Conservation (phyloP, 176 grass and related monocot species). For the Carex pumila region DNA sequence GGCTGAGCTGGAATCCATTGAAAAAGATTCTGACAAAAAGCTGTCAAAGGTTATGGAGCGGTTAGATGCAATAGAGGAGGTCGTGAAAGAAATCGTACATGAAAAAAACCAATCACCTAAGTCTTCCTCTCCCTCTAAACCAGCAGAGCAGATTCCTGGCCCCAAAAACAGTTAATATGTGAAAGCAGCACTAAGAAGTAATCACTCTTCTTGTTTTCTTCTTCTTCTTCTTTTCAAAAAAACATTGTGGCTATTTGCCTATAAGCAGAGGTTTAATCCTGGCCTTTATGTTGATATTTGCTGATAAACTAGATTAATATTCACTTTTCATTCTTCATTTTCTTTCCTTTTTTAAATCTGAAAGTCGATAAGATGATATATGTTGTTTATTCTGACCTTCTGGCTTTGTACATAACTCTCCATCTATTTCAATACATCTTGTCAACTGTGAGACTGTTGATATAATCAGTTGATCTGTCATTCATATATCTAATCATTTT, state of each 20-base stretch:
- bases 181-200: not conserved
- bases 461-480: not conserved
- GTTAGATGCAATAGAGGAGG: slow-evolving; percentile 62
- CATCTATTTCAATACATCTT: not conserved
- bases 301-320: not conserved
- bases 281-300: not conserved
- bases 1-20: slow-evolving; percentile 43
- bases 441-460: not conserved
- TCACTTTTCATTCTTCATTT: not conserved
- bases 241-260: not conserved
- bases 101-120: slow-evolving; percentile 43
- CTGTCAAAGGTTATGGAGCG: slow-evolving; percentile 47
- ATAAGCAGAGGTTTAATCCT: not conserved
- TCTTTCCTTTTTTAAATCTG: not conserved
- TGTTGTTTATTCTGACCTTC: not conserved
- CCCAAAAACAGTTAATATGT: not conserved
- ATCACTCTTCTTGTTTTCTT: not conserved
- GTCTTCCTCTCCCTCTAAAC: slow-evolving; percentile 15
- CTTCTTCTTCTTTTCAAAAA: not conserved
- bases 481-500: not conserved
- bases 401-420: not conserved
- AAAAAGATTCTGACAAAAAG: slow-evolving; percentile 51
- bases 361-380: not conserved
- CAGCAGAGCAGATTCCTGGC: slow-evolving; percentile 10
- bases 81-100: slow-evolving; percentile 51